Evolutionary conservation across 495 filamentous ascomycete genomes (phyloP), one percentile per base, ranked within the genome.

Genomic region (Talaromyces thailandensis): DNA sequence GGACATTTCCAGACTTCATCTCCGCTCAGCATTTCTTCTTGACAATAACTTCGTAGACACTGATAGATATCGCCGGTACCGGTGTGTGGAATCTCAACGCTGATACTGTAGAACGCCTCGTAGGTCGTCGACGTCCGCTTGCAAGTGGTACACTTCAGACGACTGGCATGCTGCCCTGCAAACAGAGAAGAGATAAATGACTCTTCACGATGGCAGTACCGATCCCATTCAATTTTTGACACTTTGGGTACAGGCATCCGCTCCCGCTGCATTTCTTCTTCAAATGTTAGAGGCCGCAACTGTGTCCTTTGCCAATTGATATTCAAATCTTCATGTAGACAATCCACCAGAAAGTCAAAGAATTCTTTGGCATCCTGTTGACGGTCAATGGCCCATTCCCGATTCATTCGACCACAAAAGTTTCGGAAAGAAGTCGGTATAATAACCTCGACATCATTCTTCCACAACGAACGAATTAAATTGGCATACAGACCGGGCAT

Each of bases 341-440:
- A 81, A 66, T 89, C 86, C 14, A 92, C 74, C 4, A 91, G 68
- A 68, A 88, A 91, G 65, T 84, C 84, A 64, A 90, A 84, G 62
- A 90, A 92, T 65, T 92, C 90, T 67, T 88, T 87, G 11, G 89
- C 84, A 69, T 93, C 90, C 72, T 93, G 90, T 65, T 92, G 88
- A 53, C 81, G 74, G 61, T 84, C 80, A 51, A 84, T 81, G 11
- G 74, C 77, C 84, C 85, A 88, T 67, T 85, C 79, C 6, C 74
- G 74, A 35, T 82, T 83, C 61, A 86, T 67, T 21, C 82, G 75
- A 14, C 79, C 80, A 63, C 82, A 84, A 65, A 87, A 80, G 43
- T 79, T 85, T 16, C 79, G 79, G 61, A 84, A 79, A 0, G 79
- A 81, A 29, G 72, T 78, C 2, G 81, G 81, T 64, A 77, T 77